Percentiles rank a stretch among this genome's conserved stretches.
These are phyloP conservation scores for Bretziella fagacearum DNA, from an alignment of 2,329 filamentous ascomycete species.

Conservation along the genomic window DNA sequence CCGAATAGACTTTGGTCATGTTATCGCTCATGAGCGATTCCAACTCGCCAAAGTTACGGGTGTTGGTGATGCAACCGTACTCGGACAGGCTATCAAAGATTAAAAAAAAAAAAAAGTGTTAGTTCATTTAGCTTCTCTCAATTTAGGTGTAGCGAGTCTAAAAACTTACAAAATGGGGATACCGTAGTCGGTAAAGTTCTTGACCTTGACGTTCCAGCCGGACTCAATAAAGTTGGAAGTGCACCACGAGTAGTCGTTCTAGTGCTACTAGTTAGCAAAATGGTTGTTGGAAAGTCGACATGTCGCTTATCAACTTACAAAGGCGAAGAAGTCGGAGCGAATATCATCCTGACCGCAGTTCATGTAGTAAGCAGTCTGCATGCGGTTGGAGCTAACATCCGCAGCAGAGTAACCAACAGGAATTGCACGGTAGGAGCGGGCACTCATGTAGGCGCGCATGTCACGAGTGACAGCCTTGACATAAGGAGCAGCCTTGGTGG, in stretches of 20 bases:
- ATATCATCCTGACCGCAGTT: slow-evolving; percentile 77
- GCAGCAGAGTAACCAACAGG: slow-evolving; percentile 66
- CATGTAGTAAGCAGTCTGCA: slow-evolving; percentile 79
- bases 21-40: slow-evolving; percentile 59
- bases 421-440: slow-evolving; percentile 43
- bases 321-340: slow-evolving; percentile 76
- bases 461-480: slow-evolving; percentile 68
- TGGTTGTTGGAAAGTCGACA: slow-evolving; percentile 16
- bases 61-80: slow-evolving; percentile 75
- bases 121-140: neutral
- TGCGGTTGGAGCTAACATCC: slow-evolving; percentile 70
- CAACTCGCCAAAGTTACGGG: slow-evolving; percentile 67
- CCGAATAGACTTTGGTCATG: slow-evolving; percentile 86
- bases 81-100: slow-evolving; percentile 50
- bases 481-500: slow-evolving; percentile 50
- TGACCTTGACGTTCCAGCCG: slow-evolving; percentile 77
- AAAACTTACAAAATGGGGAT: slow-evolving; percentile 58
- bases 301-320: slow-evolving; percentile 23
- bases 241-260: slow-evolving; percentile 78
- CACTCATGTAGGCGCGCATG: slow-evolving; percentile 52
- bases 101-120: too few species aligned
- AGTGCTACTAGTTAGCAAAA: slow-evolving; percentile 17
- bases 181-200: slow-evolving; percentile 73
- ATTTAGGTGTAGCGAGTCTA: too few species aligned
- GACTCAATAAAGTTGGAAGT: slow-evolving; percentile 51